Percentiles rank a stretch among this genome's conserved stretches.
These are phyloP conservation scores for Porpolomopsis calyptriformis DNA, from an alignment of 768 basidiomycete genomes.

Conservation along the genomic window DNA sequence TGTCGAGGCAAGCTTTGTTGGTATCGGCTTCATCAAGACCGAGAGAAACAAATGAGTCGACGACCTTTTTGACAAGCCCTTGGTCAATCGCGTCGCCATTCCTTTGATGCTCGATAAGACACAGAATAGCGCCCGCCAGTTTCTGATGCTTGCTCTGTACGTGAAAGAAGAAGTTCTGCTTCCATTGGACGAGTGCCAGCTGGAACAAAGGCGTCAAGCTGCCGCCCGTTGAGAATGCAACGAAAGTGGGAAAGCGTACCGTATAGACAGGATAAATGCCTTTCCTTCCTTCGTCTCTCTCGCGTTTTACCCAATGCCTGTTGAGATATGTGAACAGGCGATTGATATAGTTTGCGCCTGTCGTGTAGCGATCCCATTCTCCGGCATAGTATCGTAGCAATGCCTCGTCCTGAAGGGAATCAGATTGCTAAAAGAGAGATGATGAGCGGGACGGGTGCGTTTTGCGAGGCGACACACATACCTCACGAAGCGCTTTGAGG, in stretches of 20 bases:
- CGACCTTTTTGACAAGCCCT: slow-evolving; percentile 84
- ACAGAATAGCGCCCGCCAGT: slow-evolving; percentile 77
- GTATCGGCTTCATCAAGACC: slow-evolving; percentile 88
- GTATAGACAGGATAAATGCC: slow-evolving; percentile 95
- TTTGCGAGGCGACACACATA: slow-evolving; percentile 10
- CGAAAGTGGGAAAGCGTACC: slow-evolving; percentile 33
- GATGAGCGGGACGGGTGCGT: slow-evolving; percentile 10
- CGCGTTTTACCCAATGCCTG: slow-evolving; percentile 98
- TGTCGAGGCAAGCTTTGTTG: slow-evolving; percentile 85
- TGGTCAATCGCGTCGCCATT: slow-evolving; percentile 93
- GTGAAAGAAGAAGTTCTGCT: slow-evolving; percentile 76
- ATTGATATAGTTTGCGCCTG: slow-evolving; percentile 94
- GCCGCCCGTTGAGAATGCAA: not conserved
- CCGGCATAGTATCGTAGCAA: slow-evolving; percentile 82
- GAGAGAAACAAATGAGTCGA: slow-evolving; percentile 90
- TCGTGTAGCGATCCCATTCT: slow-evolving; percentile 96
- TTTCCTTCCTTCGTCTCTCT: slow-evolving; percentile 93
- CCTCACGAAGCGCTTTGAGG: slow-evolving; percentile 54
- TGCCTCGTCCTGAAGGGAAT: slow-evolving; percentile 73
- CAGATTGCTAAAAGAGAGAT: slow-evolving; percentile 49
- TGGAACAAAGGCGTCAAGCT: slow-evolving; percentile 18
- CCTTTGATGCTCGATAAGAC: slow-evolving; percentile 85
- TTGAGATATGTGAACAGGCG: slow-evolving; percentile 96
- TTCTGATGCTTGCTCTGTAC: slow-evolving; percentile 77
- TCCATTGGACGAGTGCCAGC: slow-evolving; percentile 98